Base-by-base conservation (phyloP, 2,329 filamentous ascomycete species). In the Huntiella moniliformis region DNA sequence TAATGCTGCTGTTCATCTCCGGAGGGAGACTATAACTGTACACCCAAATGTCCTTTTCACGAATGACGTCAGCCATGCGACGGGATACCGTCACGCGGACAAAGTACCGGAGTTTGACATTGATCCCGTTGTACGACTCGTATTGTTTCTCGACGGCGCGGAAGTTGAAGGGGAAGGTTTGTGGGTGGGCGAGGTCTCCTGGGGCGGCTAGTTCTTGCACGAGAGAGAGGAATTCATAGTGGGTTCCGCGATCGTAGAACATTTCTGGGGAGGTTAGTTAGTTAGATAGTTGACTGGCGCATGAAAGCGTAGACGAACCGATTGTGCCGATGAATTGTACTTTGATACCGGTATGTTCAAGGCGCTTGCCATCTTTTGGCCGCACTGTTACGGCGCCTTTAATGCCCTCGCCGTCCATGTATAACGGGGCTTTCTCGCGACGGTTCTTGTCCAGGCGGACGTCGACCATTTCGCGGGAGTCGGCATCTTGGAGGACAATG, bases 101-200 rank as follows among this genome's bases (percentile, higher is more conserved):
- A 65, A 96, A 96, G 74, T 98, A 98, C 55, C 91, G 86, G 60
- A 98, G 74, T 70, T 94, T 93, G 57, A 98, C 91, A 60, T 98
- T 98, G 75, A 98, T 98, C 59, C 91, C 91, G 61, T 94, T 93
- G 72, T 98, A 98, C 53, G 87, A 95, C 66, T 98, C 92, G 71
- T 98, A 98, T 63, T 93, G 87, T 71, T 98, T 98, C 73, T 98
- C 91, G 56, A 98, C 86, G 63, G 96, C 98, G 65, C 96, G 96
- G 76, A 98, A 98, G 68, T 95, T 93, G 75, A 98, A 98, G 54
- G 93, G 85, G 63, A 94, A 95, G 42, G 87, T 95, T 67, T 98
- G 91, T 38, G 91, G 91, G 65, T 98, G 92, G 61, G 96, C 91
- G 48, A 98, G 81, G 68, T 98, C 91, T 62, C 91, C 91, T 2